A percentile compares a stretch with the other conserved stretches of the same genome.
Conservation (phyloP, 257 asterid genomes). For the Striga asiatica region DNA sequence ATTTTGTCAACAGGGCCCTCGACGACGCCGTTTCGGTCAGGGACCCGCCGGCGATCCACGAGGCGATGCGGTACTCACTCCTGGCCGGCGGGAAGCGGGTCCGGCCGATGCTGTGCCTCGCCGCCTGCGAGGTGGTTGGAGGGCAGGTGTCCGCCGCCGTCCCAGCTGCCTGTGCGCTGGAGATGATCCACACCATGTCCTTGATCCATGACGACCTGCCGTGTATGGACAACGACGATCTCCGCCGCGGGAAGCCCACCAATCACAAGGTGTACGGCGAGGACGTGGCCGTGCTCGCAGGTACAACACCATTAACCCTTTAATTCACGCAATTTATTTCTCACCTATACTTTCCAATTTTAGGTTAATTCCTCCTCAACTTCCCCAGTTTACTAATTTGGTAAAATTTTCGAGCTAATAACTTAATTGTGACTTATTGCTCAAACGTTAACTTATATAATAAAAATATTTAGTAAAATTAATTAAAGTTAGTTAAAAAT, state of each 20-base stretch:
- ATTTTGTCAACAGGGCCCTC: conserved; percentile 21
- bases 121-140: conserved; percentile 35
- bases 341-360: too few relatives aligned
- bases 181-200: conserved; percentile 41
- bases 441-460: too few relatives aligned
- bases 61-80: conserved; percentile 30
- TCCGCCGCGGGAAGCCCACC: conserved; percentile 36
- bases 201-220: conserved; percentile 34
- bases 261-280: conserved; percentile 34
- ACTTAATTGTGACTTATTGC: too few relatives aligned
- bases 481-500: too few relatives aligned
- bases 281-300: conserved; percentile 30
- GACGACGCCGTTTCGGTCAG: conserved; percentile 32
- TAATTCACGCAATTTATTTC: too few relatives aligned
- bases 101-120: conserved; percentile 30
- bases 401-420: too few relatives aligned
- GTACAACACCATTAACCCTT: too few relatives aligned
- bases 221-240: conserved; percentile 37
- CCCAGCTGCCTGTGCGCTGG: conserved; percentile 39
- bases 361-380: too few relatives aligned
- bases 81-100: conserved; percentile 36
- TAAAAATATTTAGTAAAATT: too few relatives aligned
- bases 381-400: too few relatives aligned
- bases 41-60: conserved; percentile 27
- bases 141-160: conserved; percentile 22